Conservation (phyloP, 2,329 filamentous ascomycete species). For the Sporothrix inflata region DNA sequence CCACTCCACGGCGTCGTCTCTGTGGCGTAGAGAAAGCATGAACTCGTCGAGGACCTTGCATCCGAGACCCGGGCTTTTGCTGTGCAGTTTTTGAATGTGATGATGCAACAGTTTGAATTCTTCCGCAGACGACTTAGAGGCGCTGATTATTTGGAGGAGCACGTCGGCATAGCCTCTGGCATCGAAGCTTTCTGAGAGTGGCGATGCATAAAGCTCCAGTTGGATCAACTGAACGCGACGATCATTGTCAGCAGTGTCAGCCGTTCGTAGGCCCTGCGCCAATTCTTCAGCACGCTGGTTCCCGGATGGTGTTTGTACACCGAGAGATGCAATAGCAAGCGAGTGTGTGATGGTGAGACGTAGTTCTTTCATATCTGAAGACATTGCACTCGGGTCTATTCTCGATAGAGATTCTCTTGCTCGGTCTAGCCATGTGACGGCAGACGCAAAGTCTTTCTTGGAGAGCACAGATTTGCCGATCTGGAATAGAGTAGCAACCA, state of each 20-base stretch:
- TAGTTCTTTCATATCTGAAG: constrained; percentile 60
- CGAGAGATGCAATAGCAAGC: constrained; percentile 59
- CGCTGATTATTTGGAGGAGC: constrained; percentile 64
- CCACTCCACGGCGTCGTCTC: constrained; percentile 55
- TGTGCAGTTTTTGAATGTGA: constrained; percentile 67
- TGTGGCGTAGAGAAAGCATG: constrained; percentile 53
- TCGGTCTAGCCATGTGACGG: constrained; percentile 74
- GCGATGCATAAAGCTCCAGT: constrained; percentile 64
- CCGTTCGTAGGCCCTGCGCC: constrained; percentile 63
- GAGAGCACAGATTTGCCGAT: constrained; percentile 66
- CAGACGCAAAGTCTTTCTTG: constrained; percentile 56
- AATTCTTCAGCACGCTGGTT: constrained; percentile 59
- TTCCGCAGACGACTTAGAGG: constrained; percentile 54
- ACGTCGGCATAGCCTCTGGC: constrained; percentile 53
- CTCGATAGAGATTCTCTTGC: constrained; percentile 62
- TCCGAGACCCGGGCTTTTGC: constrained; percentile 54
- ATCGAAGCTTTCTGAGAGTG: constrained; percentile 53
- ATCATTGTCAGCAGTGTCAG: constrained; percentile 59
- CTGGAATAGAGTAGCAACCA: constrained; percentile 71
- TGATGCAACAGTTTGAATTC: constrained; percentile 69
- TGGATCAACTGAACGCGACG: constrained; percentile 68
- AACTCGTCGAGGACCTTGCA: constrained; percentile 64
- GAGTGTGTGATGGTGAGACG: constrained; percentile 68
- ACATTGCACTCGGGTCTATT: constrained; percentile 59
- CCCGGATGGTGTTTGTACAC: constrained; percentile 48